Evolutionary conservation across 345 rosid genomes (phyloP), one percentile per base, ranked within the genome.

Genomic region (Theobroma cacao): DNA sequence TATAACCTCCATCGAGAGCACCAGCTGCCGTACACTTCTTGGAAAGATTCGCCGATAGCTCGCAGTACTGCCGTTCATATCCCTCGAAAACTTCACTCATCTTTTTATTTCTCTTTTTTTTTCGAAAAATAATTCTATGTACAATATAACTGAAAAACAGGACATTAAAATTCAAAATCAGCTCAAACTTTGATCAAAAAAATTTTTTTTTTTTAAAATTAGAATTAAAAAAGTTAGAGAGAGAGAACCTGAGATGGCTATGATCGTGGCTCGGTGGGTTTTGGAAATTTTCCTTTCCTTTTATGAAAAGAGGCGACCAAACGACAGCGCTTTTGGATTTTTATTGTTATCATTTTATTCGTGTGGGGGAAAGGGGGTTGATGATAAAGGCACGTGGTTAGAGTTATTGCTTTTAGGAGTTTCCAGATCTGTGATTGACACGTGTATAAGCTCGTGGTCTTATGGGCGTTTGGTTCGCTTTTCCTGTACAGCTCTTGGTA

Each of bases 1-100:
- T 24, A 14, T 52, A 76, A 90, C 94, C 94, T 90, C 92, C 92
- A 70, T 77, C 83, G 38, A 87, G 87, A 14, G 89, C 34, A 76
- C 79, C 55, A 77, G 88, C 87, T 1, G 88, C 75, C 28, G 91
- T 85, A 80, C 94, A 88, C 45, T 90, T 87, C 61, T 82, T 86
- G 2, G 89, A 83, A 53, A 90, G 90, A 83, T 80, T 86, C 5
- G 94, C 89, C 0, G 94, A 90, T 71, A 90, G 80, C 84, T 88
- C 94, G 71, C 92, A 90, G 80, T 88, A 90, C 73, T 87, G 90
- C 17, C 94, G 84, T 81, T 89, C 90, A 74, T 87, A 87, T 72
- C 90, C 87, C 28, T 83, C 85, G 59, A 89, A 89, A n/a, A 79
- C 90, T 65, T 88, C 88, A 82, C 90, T 88, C 94, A 90, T 90